Evolutionary conservation across 495 filamentous ascomycete genomes (phyloP).

Genomic region (Aspergillus hancockii): DNA sequence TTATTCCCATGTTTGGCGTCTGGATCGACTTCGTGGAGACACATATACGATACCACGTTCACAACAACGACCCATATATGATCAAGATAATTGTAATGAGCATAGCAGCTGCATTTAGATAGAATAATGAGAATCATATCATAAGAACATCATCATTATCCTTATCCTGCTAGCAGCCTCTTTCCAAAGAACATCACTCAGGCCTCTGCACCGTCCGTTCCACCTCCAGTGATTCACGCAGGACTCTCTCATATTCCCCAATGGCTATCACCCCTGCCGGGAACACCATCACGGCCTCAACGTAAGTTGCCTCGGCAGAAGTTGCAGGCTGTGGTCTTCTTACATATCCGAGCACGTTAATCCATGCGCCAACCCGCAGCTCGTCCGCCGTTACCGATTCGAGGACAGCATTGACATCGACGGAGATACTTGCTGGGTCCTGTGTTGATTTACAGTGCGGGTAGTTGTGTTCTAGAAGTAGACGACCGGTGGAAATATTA

Average conservation of each 20-base stretch:
- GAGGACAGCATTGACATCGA: conserved; percentile 73
- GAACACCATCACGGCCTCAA: conserved; percentile 71
- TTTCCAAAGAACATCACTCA: conserved; percentile 9
- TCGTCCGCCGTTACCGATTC: conserved; percentile 63
- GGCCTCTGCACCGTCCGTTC: conserved; percentile 26
- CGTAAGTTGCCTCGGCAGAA: too few species aligned
- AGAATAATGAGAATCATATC: conserved; percentile 14
- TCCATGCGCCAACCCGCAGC: conserved; percentile 77
- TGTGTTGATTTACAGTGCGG: conserved; percentile 37
- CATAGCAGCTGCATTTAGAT: not conserved
- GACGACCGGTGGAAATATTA: conserved; percentile 52
- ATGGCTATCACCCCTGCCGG: conserved; percentile 63
- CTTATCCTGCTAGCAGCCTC: not conserved
- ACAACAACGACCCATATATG: conserved; percentile 1
- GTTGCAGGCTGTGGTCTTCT: conserved; percentile 25
- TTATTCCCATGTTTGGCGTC: conserved; percentile 2
- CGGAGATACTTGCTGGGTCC: conserved; percentile 47
- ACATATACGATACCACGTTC: not conserved
- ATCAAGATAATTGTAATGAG: not conserved
- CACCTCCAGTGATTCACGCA: conserved; percentile 36
- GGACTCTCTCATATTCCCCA: conserved; percentile 60
- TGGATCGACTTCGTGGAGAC: conserved; percentile 7
- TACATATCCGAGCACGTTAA: conserved; percentile 88
- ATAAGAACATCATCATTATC: not conserved
- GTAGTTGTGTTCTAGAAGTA: conserved; percentile 69